Percentiles rank a stretch among this genome's conserved stretches.
Conservation (phyloP, 78 protist species). For the Isochrysis galbana region DNA sequence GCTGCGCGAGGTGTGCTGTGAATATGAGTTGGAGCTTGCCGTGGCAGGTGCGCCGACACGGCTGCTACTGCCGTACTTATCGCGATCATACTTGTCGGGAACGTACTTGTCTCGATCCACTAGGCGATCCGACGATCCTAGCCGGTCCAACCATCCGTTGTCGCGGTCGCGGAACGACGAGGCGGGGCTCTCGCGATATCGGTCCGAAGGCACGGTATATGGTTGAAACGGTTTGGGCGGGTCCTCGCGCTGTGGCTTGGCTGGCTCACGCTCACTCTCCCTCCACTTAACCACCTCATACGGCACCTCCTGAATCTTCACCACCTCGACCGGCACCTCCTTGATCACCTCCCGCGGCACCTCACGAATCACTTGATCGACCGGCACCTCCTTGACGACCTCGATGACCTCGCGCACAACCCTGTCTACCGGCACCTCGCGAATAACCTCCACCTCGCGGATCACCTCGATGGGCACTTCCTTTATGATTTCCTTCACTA, state of each 20-base stretch:
- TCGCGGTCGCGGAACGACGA: no score
- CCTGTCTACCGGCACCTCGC: not conserved
- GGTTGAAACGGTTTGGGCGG: no score
- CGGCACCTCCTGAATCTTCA: not conserved
- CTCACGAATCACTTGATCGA: not conserved
- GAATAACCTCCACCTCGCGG: not conserved
- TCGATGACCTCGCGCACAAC: not conserved
- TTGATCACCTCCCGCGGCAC: not conserved
- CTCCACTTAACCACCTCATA: not conserved
- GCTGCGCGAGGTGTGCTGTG: not conserved
- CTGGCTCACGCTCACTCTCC: no score
- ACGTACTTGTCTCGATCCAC: not conserved
- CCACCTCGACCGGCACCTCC: not conserved
- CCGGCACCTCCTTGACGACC: not conserved
- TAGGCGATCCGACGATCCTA: not conserved
- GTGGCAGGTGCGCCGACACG: not conserved
- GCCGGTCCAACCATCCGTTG: no score
- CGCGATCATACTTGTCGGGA: not conserved
- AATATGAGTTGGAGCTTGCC: not conserved
- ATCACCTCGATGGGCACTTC: not conserved
- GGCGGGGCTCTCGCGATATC: no score
- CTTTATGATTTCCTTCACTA: not conserved
- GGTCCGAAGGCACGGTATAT: no score
- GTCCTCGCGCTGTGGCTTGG: no score
- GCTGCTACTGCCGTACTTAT: no score